Evolutionary conservation across 495 filamentous ascomycete genomes (phyloP).

Genomic region (Parathielavia hyrcaniae): DNA sequence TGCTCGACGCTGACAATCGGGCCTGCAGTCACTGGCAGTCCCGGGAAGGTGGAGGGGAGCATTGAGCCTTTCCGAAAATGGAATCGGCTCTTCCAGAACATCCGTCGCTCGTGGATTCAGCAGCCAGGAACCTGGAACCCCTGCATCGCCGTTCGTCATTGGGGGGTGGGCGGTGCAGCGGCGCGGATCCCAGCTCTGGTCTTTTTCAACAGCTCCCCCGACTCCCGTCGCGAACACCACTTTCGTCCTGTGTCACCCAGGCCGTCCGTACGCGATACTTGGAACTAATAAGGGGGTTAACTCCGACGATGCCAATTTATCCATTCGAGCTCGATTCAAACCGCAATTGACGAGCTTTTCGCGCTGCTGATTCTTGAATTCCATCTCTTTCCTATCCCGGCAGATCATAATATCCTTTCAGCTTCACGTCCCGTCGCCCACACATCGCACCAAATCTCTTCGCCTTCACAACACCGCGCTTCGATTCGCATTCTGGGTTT

Average conservation of each 20-base stretch:
- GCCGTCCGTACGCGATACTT: neutral
- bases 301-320: neutral
- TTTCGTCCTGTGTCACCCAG: neutral
- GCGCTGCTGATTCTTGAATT: constrained; percentile 7
- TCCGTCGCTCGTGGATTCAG: constrained; percentile 10
- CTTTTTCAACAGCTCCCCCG: constrained; percentile 6
- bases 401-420: neutral
- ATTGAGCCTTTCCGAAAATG: too few species aligned
- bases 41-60: too few species aligned
- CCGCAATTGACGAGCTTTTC: neutral
- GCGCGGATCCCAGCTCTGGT: neutral
- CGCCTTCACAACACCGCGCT: neutral
- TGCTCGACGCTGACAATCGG: constrained; percentile 15
- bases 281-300: neutral
- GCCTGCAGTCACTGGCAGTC: constrained; percentile 2
- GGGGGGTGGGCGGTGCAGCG: constrained; percentile 16
- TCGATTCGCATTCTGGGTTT: neutral
- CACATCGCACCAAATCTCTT: neutral
- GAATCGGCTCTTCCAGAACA: constrained; percentile 14
- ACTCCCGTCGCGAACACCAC: too few species aligned
- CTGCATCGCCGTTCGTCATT: constrained; percentile 11
- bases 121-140: constrained; percentile 8
- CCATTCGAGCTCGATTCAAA: neutral
- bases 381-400: constrained; percentile 9
- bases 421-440: neutral